Evolutionary conservation across 768 basidiomycete genomes (phyloP).

Genomic region (Tulasnella sp.): DNA sequence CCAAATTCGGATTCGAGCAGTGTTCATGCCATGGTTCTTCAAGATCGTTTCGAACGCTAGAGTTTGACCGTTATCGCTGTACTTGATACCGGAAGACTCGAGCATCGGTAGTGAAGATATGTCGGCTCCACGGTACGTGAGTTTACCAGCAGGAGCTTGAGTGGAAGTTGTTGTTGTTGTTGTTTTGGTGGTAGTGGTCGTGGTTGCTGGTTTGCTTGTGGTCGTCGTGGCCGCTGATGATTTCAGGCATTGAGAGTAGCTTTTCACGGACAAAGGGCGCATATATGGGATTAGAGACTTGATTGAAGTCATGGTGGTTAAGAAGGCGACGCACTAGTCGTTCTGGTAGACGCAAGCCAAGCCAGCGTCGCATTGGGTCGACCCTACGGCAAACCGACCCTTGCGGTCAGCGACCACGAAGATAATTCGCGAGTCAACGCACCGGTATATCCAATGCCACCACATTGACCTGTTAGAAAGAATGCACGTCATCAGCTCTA

Average conservation of each 20-base stretch:
- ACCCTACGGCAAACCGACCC: neutral
- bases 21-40: slow-evolving; percentile 50
- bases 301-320: neutral
- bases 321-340: neutral
- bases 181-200: neutral
- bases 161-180: neutral
- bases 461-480: neutral
- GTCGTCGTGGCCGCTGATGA: neutral
- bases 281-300: neutral
- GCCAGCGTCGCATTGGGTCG: neutral
- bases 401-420: neutral
- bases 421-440: neutral
- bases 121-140: slow-evolving; percentile 53
- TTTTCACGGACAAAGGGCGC: neutral
- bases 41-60: slow-evolving; percentile 52
- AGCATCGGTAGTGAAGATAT: slow-evolving; percentile 53
- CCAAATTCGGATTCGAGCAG: slow-evolving; percentile 60
- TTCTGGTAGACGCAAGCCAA: neutral
- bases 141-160: slow-evolving; percentile 6
- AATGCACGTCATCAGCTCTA: neutral
- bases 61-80: slow-evolving; percentile 42
- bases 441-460: neutral
- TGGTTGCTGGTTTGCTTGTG: neutral
- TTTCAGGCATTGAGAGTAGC: neutral
- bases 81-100: slow-evolving; percentile 47